These are phyloP conservation scores for Candida pseudocylindracea DNA, from an alignment of 1,139 yeast species.

Conservation along the genomic window DNA sequence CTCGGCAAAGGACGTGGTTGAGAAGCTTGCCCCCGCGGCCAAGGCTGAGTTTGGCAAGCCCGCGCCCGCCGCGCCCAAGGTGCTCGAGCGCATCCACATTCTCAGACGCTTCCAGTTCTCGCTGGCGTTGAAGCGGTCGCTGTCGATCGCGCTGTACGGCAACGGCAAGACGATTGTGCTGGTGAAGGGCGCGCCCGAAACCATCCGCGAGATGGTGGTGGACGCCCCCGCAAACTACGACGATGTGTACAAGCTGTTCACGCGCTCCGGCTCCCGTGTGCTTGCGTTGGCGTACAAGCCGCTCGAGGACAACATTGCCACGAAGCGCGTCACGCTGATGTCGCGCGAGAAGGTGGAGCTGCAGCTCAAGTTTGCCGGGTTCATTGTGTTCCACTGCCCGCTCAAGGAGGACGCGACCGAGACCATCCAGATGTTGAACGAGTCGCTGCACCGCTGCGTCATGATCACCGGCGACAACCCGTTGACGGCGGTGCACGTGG, in stretches of 20 bases:
- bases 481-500: constrained; percentile 94
- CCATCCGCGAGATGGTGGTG: constrained; percentile 56
- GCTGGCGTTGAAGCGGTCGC: constrained; percentile 84
- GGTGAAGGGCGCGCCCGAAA: constrained; percentile 99
- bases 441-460: constrained; percentile 82
- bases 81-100: constrained; percentile 26
- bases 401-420: constrained; percentile 83
- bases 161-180: constrained; percentile 50
- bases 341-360: constrained; percentile 62
- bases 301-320: constrained; percentile 28
- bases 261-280: constrained; percentile 93
- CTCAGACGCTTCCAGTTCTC: constrained; percentile 93
- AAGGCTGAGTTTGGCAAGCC: background rate
- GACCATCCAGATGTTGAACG: constrained; percentile 80
- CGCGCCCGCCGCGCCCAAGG: no score
- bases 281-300: constrained; percentile 78
- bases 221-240: constrained; percentile 66
- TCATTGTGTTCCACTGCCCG: constrained; percentile 93
- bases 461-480: constrained; percentile 99
- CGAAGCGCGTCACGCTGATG: constrained; percentile 22
- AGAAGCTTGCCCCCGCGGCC: constrained; percentile 15
- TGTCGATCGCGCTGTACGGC: constrained; percentile 53
- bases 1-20: constrained; percentile 31
- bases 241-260: constrained; percentile 69
- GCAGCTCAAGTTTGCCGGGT: constrained; percentile 66